Evolutionary conservation across 768 basidiomycete species (phyloP), one percentile per base, ranked within the genome.

Genomic region (Galerina sulciceps): DNA sequence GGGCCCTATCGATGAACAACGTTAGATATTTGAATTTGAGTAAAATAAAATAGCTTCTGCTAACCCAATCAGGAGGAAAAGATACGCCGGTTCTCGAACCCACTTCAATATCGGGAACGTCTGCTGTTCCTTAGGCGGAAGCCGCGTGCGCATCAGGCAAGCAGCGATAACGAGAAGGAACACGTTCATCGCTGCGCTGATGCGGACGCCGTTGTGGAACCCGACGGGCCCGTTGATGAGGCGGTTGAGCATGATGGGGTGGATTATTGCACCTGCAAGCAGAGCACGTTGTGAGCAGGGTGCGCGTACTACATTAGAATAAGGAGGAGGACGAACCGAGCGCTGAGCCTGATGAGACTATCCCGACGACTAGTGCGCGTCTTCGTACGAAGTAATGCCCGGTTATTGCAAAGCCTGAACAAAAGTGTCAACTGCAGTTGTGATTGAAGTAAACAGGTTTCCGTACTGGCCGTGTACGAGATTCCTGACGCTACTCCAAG

Each of bases 231-330:
- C 66, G 57, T 71, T 65, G 44, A 79, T 75, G 4, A 78, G 69
- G 43, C 77, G 76, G 63, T 88, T 87, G 35, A 89, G 69, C 76
- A 87, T 78, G 63, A 86, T 84, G 0, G 85, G 84, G 55, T 85
- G 84, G 3, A 86, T 53, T 18, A 83, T 75, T 20, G 83, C 81
- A 6, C 86, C 85, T 72, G 48, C 1, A 52, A 26, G 10, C 14
- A 54, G 26, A 55, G 34, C 10, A 11, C 20, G 23, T 15, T 35
- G 5, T 15, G 54, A 50, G 8, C 9, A 38, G 36, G 13, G 22
- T 2, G n/a, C 10, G 4, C 6, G 13, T 35, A 41, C 13, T n/a
- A 17, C 18, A 6, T 40, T 23, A n/a, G n/a, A n/a, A 1, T 13
- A 13, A 36, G 17, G 9, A 13, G 5, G 26, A 18, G 11, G 26